phyloP scores from a whole-genome alignment of 306 rosid species.

The Malus orientalis region DNA sequence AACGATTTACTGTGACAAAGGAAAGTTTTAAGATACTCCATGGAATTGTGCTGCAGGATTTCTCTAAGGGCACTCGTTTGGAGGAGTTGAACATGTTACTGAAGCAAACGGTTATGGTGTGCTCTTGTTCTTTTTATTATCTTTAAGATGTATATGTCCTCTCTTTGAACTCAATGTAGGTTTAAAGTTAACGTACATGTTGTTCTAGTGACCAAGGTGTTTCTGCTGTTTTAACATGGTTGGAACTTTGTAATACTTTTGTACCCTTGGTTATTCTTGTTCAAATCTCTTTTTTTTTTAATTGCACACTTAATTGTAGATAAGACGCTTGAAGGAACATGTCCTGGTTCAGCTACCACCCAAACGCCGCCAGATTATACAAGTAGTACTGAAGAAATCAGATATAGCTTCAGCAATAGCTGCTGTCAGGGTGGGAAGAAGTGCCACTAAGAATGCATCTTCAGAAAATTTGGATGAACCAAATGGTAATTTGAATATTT shows the following conservation, averaged over 20 bases:
- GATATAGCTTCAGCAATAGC: conserved; percentile 76
- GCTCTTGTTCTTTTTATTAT: conserved; percentile 17
- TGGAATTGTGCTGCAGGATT: conserved; percentile 64
- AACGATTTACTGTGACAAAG: conserved; percentile 6
- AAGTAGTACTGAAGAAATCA: conserved; percentile 56
- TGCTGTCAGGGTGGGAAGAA: conserved; percentile 40
- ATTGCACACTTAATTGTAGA: conserved; percentile 37
- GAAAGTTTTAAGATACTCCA: conserved; percentile 6
- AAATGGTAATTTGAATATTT: conserved; percentile 41
- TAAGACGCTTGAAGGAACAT: conserved; percentile 90
- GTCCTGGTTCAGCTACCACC: conserved; percentile 86
- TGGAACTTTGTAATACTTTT: background rate
- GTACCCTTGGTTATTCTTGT: background rate
- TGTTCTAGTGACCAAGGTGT: no score
- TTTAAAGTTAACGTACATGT: background rate
- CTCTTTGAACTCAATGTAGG: background rate
- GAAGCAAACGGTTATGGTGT: conserved; percentile 87
- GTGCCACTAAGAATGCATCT: conserved; percentile 28
- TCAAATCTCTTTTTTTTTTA: background rate
- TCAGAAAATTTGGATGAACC: conserved; percentile 36
- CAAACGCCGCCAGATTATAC: conserved; percentile 80
- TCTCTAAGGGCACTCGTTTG: conserved; percentile 83
- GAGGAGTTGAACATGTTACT: conserved; percentile 91
- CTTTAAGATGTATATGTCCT: background rate
- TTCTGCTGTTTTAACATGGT: no score